A percentile compares a stretch with the other conserved stretches of the same genome.
Conservation (phyloP, 495 filamentous ascomycete genomes). For the Neurospora terricola region DNA sequence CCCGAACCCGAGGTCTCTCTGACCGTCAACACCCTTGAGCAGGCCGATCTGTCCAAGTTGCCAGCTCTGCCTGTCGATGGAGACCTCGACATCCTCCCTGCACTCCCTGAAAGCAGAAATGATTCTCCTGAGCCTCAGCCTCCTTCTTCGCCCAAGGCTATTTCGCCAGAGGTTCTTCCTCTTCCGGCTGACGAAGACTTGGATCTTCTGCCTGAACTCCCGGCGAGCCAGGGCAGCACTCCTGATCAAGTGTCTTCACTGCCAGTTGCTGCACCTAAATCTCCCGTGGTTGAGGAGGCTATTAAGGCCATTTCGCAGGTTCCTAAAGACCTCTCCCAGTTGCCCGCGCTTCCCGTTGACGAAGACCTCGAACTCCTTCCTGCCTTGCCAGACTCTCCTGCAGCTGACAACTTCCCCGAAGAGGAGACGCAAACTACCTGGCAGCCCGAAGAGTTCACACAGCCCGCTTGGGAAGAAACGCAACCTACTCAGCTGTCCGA, state of each 20-base stretch:
- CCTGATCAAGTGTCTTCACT: neutral
- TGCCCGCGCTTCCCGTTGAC: neutral
- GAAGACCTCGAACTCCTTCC: neutral
- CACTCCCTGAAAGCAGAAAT: neutral
- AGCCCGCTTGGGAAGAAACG: neutral
- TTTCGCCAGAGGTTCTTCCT: neutral
- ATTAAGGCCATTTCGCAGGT: neutral
- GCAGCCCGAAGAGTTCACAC: neutral
- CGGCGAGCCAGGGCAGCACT: neutral
- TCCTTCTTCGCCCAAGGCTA: neutral
- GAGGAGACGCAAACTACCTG: neutral
- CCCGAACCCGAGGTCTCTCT: neutral
- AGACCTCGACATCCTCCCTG: neutral
- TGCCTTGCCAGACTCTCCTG: neutral
- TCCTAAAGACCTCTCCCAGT: neutral
- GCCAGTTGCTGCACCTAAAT: neutral
- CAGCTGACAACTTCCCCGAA: neutral
- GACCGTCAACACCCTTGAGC: neutral
- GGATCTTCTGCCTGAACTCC: neutral
- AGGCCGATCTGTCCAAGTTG: neutral
- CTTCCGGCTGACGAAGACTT: neutral
- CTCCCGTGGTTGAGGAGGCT: neutral
- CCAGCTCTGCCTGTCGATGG: neutral
- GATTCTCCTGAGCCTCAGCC: neutral
- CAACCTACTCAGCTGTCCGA: neutral